Conservation (phyloP, 164 flowering plant species). For the Malania oleifera region DNA sequence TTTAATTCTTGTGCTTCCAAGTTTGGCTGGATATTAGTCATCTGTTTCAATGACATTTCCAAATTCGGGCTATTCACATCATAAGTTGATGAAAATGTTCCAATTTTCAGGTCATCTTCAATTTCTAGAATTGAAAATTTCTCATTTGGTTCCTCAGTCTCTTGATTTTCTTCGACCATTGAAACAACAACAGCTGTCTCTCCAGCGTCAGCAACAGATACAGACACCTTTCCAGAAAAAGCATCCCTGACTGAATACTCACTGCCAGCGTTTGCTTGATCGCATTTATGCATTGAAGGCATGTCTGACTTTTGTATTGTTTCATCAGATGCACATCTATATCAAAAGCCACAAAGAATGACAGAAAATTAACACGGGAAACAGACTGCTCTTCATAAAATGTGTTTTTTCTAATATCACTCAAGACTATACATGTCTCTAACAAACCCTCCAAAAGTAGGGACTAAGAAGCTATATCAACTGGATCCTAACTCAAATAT, state of each 20-base stretch:
- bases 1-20: constrained; percentile 24
- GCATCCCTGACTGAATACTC: constrained; percentile 29
- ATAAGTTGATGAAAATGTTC: constrained; percentile 8
- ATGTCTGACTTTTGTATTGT: constrained; percentile 26
- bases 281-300: constrained; percentile 17
- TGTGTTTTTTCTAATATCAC: background rate
- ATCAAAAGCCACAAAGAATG: constrained; percentile 10
- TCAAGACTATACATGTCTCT: background rate
- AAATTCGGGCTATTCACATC: constrained; percentile 9
- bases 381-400: background rate
- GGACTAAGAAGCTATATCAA: background rate
- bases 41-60: constrained; percentile 13
- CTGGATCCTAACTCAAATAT: background rate
- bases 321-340: constrained; percentile 51
- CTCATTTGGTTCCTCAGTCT: constrained; percentile 22
- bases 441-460: background rate
- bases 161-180: constrained; percentile 43
- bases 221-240: constrained; percentile 54
- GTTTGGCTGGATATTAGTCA: constrained; percentile 17
- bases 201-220: constrained; percentile 86
- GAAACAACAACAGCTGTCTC: constrained; percentile 95
- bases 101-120: constrained; percentile 13
- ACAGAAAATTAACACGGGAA: constrained; percentile 1
- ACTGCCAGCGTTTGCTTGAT: constrained; percentile 18
- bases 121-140: constrained; percentile 20